Conservation (phyloP, 176 grass and related monocot genomes). For the Olyra latifolia region DNA sequence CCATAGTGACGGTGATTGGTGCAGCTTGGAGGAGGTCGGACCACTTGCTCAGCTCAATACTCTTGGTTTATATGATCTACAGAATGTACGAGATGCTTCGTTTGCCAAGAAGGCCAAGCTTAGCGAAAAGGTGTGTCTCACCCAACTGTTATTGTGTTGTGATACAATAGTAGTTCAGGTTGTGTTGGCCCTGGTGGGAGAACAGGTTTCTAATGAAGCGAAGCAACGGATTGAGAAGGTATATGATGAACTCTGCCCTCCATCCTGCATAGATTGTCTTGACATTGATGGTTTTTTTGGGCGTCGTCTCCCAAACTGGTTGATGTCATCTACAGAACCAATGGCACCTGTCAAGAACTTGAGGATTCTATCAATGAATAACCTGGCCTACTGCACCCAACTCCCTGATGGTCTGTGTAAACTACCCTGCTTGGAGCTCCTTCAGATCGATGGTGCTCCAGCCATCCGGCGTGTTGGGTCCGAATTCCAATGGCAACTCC, state of each 20-base stretch:
- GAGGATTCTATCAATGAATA: no score
- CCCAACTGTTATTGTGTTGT: not conserved
- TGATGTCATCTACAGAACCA: not conserved
- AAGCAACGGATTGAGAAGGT: not conserved
- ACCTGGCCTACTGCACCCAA: no score
- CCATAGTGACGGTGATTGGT: not conserved
- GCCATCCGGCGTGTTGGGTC: slow-evolving; percentile 22
- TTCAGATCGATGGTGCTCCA: no score
- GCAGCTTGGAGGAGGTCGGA: slow-evolving; percentile 12
- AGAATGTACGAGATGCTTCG: not conserved
- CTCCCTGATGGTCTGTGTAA: no score
- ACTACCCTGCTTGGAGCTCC: no score
- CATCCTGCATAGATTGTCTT: not conserved
- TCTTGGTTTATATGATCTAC: not conserved
- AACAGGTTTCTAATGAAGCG: not conserved
- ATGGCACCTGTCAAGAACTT: no score
- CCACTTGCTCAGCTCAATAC: not conserved
- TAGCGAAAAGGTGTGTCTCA: not conserved
- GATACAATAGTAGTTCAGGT: not conserved
- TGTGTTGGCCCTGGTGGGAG: not conserved
- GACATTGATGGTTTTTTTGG: slow-evolving; percentile 29
- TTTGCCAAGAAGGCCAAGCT: slow-evolving; percentile 8
- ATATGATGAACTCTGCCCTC: not conserved
- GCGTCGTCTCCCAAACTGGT: slow-evolving; percentile 17
- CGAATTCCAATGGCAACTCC: no score